Evolutionary conservation across 129 eudicot species (phyloP).

Genomic region (Scalesia atractyloides): DNA sequence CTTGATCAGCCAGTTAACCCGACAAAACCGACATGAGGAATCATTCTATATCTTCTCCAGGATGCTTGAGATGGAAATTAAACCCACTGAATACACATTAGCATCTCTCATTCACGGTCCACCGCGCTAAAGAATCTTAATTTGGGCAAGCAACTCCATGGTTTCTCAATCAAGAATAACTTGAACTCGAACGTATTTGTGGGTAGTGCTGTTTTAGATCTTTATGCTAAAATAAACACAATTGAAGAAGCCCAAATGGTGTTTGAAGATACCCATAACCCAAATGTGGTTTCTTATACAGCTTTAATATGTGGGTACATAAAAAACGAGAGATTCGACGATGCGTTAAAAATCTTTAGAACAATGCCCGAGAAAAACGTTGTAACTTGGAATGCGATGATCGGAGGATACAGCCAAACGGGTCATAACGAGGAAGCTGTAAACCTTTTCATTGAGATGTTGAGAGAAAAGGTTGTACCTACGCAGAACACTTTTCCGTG

Average conservation of each 20-base stretch:
- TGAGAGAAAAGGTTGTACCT: conserved; percentile 59
- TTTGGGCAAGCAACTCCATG: conserved; percentile 64
- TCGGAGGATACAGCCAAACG: conserved; percentile 67
- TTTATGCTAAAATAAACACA: conserved; percentile 49
- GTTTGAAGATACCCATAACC: conserved; percentile 52
- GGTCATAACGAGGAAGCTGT: conserved; percentile 76
- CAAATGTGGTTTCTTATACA: conserved; percentile 76
- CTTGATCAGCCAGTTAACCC: conserved; percentile 48
- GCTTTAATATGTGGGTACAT: conserved; percentile 60
- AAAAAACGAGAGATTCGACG: conserved; percentile 43
- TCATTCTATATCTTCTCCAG: conserved; percentile 42
- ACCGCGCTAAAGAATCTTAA: conserved; percentile 41
- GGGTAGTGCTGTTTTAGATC: conserved; percentile 59
- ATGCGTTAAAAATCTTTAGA: conserved; percentile 31
- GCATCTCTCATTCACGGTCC: conserved; percentile 51
- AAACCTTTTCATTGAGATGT: conserved; percentile 60
- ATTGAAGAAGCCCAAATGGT: conserved; percentile 58
- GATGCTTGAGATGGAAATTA: conserved; percentile 54
- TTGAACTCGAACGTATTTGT: conserved; percentile 53
- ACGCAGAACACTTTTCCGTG: conserved; percentile 55
- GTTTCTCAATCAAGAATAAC: conserved; percentile 40
- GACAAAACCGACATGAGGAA: conserved; percentile 39
- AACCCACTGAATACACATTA: conserved; percentile 68
- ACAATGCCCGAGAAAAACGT: conserved; percentile 70
- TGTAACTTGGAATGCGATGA: conserved; percentile 74